Percentiles rank a stretch among this genome's conserved stretches.
These are phyloP conservation scores for Fraxinus angustifolia DNA, from an alignment of 305 asterid genomes.

Conservation along the genomic window DNA sequence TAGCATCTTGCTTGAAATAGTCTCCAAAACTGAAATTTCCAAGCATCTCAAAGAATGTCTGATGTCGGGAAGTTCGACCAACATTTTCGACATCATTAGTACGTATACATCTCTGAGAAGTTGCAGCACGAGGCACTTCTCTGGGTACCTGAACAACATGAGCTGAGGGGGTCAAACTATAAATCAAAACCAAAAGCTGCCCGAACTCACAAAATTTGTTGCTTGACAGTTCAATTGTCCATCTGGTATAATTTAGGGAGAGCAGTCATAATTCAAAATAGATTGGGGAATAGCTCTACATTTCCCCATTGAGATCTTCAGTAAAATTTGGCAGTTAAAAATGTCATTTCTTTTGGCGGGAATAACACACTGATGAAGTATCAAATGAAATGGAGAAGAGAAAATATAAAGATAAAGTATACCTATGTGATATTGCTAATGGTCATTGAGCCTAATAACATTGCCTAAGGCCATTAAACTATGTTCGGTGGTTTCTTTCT, in stretches of 20 bases:
- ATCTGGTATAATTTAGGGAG: not conserved
- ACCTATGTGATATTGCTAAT: not conserved
- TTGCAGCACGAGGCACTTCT: constrained; percentile 82
- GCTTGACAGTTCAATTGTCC: not conserved
- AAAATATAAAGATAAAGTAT: not conserved
- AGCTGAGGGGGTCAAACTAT: constrained; percentile 22
- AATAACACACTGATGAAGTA: not conserved
- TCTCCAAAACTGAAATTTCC: constrained; percentile 98
- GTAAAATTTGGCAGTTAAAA: not conserved
- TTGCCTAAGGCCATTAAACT: not conserved
- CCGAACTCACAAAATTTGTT: not conserved
- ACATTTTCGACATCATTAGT: constrained; percentile 93
- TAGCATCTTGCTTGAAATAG: constrained; percentile 88
- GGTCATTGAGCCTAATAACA: not conserved
- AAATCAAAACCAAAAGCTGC: constrained; percentile 6
- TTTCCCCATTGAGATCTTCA: not conserved
- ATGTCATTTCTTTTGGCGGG: not conserved
- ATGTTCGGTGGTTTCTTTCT: not conserved
- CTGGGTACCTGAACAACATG: constrained; percentile 65
- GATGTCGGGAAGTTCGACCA: constrained; percentile 90
- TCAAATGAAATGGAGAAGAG: not conserved
- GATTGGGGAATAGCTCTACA: not conserved
- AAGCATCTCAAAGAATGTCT: constrained; percentile 98
- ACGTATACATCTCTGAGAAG: constrained; percentile 93
- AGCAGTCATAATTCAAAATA: not conserved